Evolutionary conservation across 208 protist species (phyloP), one percentile per base, ranked within the genome.

Genomic region (Leishmania turanica): DNA sequence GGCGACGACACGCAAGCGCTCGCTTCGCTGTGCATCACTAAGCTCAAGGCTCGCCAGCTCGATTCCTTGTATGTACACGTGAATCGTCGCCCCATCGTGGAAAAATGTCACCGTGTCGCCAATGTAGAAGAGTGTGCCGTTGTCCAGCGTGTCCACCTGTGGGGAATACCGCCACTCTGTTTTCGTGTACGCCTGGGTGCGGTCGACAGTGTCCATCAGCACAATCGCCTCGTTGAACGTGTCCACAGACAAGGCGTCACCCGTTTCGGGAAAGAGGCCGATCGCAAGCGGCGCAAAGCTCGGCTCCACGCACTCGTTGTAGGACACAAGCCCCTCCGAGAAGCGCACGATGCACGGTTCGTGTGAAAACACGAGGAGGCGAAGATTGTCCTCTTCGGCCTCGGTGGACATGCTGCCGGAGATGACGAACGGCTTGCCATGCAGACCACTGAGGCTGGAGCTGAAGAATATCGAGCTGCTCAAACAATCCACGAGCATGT

Each of bases 61-160:
- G 9, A 85, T 37, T 62, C 86, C 78, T 58, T 87, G 84, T 53
- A 88, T 72, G 75, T 91, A 96, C 15, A 95, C 85, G 37, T 78
- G 77, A 40, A 96, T 62, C 0, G 83, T 37, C 11, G 64, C 62
- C 15, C 88, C 72, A 53, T 86, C 70, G 42, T 87, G 65, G 49
- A 95, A 83, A 54, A 95, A 81, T 15, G 92, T 98, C 19, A 98
- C 74, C 27, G 90, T 94, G 77, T 98, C 95, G 58, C 89, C 93
- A 79, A 98, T 94, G 79, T 83, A 82, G 80, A 98, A 96, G 7
- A 97, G 85, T 31, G 83, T 85, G 27, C 86, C 85, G 9, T 80
- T 77, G 45, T 83, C 78, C 68, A 89, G 79, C 47, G 83, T 86
- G 19, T 86, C 51, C 8, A 86, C 84, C 31, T 91, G 82, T 21